Conservation (phyloP, 2,329 filamentous ascomycete species). For the Capronia americana region DNA sequence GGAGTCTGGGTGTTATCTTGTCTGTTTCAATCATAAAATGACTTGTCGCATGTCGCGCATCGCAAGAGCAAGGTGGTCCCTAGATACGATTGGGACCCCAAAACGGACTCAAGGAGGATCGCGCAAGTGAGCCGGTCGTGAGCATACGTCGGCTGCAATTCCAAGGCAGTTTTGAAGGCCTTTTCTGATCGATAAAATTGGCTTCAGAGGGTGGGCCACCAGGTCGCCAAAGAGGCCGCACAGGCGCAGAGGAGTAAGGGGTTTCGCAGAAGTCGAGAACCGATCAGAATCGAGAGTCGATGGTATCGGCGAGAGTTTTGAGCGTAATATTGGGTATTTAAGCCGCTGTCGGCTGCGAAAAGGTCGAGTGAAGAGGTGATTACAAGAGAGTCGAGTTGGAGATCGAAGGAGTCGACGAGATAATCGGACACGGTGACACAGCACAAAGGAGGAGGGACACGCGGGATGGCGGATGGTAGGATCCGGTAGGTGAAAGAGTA, state of each 20-base stretch:
- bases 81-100: slow-evolving; percentile 5
- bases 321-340: background rate
- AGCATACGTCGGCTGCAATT: background rate
- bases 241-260: slow-evolving; percentile 26
- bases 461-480: slow-evolving; percentile 2
- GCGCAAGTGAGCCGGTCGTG: slow-evolving; percentile 15
- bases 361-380: slow-evolving; percentile 27
- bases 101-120: slow-evolving; percentile 8
- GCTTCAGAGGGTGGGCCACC: slow-evolving; percentile 12
- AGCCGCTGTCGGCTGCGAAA: background rate
- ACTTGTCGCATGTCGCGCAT: slow-evolving; percentile 36
- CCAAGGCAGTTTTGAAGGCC: slow-evolving; percentile 5
- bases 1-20: slow-evolving; percentile 34
- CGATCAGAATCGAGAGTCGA: slow-evolving; percentile 3
- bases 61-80: slow-evolving; percentile 23
- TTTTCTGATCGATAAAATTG: slow-evolving; percentile 9
- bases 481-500: slow-evolving; percentile 16
- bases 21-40: slow-evolving; percentile 28
- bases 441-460: slow-evolving; percentile 15
- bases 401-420: slow-evolving; percentile 13
- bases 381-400: slow-evolving; percentile 13
- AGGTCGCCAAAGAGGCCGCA: slow-evolving; percentile 23
- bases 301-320: slow-evolving; percentile 1
- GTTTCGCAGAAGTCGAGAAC: slow-evolving; percentile 26
- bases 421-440: slow-evolving; percentile 8